phyloP scores from a whole-genome alignment of 106 monocot genomes.

The Platanthera zijinensis region DNA sequence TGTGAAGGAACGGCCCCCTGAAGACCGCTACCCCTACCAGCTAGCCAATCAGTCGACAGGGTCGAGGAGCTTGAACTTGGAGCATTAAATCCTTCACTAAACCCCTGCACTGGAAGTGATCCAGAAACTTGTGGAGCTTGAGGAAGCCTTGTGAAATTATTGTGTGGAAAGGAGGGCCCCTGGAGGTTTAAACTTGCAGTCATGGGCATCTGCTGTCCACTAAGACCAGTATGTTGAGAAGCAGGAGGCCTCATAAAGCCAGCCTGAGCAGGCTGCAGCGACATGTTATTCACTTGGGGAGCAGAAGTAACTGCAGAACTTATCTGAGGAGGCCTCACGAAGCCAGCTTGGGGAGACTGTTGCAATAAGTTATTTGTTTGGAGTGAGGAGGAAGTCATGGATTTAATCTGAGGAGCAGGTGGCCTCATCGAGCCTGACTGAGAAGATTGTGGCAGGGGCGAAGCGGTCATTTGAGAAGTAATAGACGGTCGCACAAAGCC shows the following conservation, averaged over 20 bases:
- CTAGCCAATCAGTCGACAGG: slow-evolving; percentile 49
- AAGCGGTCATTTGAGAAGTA: slow-evolving; percentile 11
- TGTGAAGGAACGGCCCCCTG: slow-evolving; percentile 19
- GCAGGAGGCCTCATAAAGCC: slow-evolving; percentile 1
- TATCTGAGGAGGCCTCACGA: slow-evolving; percentile 28
- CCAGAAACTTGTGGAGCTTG: slow-evolving; percentile 29
- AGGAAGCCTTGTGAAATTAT: slow-evolving; percentile 31
- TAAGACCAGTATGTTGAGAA: slow-evolving; percentile 35
- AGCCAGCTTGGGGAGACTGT: background rate
- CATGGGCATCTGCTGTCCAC: slow-evolving; percentile 35
- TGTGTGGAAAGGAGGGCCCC: slow-evolving; percentile 19
- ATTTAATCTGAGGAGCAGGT: slow-evolving; percentile 65
- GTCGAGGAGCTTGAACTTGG: slow-evolving; percentile 26
- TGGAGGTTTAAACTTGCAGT: slow-evolving; percentile 41
- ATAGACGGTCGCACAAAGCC: background rate
- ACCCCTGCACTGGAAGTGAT: slow-evolving; percentile 29
- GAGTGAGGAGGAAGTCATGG: slow-evolving; percentile 18
- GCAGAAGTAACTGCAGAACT: slow-evolving; percentile 17
- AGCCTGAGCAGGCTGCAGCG: background rate
- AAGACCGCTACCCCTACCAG: slow-evolving; percentile 24
- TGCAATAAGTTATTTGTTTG: slow-evolving; percentile 1
- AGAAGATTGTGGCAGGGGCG: background rate
- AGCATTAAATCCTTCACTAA: slow-evolving; percentile 25
- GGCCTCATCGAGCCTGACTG: slow-evolving; percentile 1
- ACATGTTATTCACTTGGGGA: slow-evolving; percentile 7